Conservation (phyloP, 179 eudicot genomes). For the Kewa caespitosa region DNA sequence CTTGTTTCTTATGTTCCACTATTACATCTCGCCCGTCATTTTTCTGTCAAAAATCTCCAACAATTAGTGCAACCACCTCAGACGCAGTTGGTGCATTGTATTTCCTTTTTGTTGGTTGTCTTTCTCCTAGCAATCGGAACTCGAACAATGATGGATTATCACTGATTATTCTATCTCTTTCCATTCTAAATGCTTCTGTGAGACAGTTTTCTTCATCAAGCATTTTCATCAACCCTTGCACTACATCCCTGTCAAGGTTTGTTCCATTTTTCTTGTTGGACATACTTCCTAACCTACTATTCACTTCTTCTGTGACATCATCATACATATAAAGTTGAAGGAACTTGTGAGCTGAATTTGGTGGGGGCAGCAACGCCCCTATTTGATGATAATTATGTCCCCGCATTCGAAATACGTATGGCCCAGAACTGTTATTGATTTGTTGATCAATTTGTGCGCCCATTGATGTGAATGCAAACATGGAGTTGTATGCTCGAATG, state of each 20-base stretch:
- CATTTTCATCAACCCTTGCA: not conserved
- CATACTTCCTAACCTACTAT: not conserved
- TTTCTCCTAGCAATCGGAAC: not conserved
- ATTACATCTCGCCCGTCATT: not conserved
- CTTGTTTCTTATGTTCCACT: not conserved
- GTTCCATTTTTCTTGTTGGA: not conserved
- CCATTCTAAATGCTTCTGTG: slow-evolving; percentile 1
- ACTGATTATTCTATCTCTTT: not conserved
- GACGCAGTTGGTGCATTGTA: slow-evolving; percentile 10
- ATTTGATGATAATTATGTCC: slow-evolving; percentile 17
- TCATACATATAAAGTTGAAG: slow-evolving; percentile 15
- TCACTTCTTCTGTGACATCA: not conserved
- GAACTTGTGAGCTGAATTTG: not conserved
- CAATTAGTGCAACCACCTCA: slow-evolving; percentile 14
- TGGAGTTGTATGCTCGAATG: slow-evolving; percentile 1
- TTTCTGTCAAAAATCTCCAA: not conserved
- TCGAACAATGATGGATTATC: not conserved
- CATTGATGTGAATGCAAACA: slow-evolving; percentile 17
- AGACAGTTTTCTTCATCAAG: not conserved
- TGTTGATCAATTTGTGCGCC: slow-evolving; percentile 1
- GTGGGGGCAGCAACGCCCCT: not conserved
- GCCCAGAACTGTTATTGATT: not conserved
- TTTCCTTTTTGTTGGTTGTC: not conserved
- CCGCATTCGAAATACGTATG: slow-evolving; percentile 6
- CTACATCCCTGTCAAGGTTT: not conserved